Conservation (phyloP, 2,329 filamentous ascomycete species). For the Emergomyces orientalis region DNA sequence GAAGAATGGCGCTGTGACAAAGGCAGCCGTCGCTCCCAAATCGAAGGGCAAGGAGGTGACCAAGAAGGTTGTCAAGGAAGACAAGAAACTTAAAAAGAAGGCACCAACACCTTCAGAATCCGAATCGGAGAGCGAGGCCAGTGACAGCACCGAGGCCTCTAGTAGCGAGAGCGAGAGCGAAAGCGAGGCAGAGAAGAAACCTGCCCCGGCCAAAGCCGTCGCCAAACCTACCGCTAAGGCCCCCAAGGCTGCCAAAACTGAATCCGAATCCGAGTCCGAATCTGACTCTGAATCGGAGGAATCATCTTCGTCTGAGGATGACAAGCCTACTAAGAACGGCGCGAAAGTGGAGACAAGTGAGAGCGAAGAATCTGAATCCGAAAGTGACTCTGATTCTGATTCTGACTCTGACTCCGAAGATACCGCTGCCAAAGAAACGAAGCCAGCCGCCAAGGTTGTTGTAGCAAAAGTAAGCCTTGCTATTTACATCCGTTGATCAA, state of each 20-base stretch:
- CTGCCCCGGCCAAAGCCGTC: constrained; percentile 20
- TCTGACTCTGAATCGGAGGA: constrained; percentile 26
- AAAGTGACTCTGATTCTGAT: constrained; percentile 18
- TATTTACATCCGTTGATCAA: constrained; percentile 14
- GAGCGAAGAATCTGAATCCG: constrained; percentile 20
- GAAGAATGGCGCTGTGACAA: constrained; percentile 39
- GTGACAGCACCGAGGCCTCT: constrained; percentile 24
- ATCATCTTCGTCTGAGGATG: constrained; percentile 23
- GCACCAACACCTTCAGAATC: constrained; percentile 34
- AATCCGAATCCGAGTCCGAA: constrained; percentile 26
- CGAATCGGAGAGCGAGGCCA: constrained; percentile 30
- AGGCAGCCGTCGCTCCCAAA: constrained; percentile 35
- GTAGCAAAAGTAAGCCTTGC: constrained; percentile 16
- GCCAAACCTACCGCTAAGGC: constrained; percentile 29
- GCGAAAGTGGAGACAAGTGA: constrained; percentile 17
- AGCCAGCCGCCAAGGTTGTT: constrained; percentile 15
- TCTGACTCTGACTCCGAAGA: constrained; percentile 18
- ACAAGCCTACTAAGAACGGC: constrained; percentile 17
- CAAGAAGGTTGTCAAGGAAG: constrained; percentile 24
- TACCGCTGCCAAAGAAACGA: constrained; percentile 14
- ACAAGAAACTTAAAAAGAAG: constrained; percentile 32
- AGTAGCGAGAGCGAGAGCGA: constrained; percentile 28
- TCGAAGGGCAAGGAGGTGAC: constrained; percentile 26
- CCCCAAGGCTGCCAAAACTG: constrained; percentile 22
- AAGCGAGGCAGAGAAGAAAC: constrained; percentile 24